phyloP scores from a whole-genome alignment of 1,284 basidiomycete genomes.

The Ustilago xerochloae region DNA sequence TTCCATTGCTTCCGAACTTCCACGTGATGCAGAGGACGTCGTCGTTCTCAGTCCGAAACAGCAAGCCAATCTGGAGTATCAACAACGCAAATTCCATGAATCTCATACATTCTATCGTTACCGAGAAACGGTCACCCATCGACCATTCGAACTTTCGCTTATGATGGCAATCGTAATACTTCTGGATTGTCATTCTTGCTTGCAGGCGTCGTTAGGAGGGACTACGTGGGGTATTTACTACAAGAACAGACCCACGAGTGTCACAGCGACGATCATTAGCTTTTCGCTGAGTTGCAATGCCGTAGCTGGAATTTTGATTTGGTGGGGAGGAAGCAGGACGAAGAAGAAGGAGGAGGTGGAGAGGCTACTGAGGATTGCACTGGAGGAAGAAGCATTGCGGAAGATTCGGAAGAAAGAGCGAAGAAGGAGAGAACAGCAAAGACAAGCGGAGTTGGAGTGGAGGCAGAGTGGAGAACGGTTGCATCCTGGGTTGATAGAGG shows the following conservation, averaged over 20 bases:
- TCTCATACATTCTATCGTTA: constrained; percentile 80
- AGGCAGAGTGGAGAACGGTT: neutral
- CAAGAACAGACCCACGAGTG: constrained; percentile 70
- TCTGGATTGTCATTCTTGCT: constrained; percentile 61
- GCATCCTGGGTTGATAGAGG: constrained; percentile 1
- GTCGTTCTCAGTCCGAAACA: constrained; percentile 63
- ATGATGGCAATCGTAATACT: constrained; percentile 54
- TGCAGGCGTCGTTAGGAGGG: constrained; percentile 74
- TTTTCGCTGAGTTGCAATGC: constrained; percentile 83
- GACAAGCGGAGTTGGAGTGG: constrained; percentile 2
- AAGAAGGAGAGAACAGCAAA: constrained; percentile 1
- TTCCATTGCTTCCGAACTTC: constrained; percentile 60
- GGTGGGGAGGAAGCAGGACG: constrained; percentile 79
- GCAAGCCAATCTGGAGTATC: constrained; percentile 62
- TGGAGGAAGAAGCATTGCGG: constrained; percentile 70
- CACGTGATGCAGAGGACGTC: constrained; percentile 57
- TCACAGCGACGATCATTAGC: constrained; percentile 78
- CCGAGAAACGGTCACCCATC: constrained; percentile 85
- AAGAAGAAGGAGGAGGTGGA: constrained; percentile 81
- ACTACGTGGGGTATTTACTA: constrained; percentile 81
- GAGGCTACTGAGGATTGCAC: constrained; percentile 76
- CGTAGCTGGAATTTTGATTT: constrained; percentile 80
- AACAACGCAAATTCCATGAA: constrained; percentile 65
- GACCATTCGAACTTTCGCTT: constrained; percentile 76
- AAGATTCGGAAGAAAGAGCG: constrained; percentile 40